Evolutionary conservation across 495 filamentous ascomycete genomes (phyloP).

Genomic region (Xylaria intraflava): DNA sequence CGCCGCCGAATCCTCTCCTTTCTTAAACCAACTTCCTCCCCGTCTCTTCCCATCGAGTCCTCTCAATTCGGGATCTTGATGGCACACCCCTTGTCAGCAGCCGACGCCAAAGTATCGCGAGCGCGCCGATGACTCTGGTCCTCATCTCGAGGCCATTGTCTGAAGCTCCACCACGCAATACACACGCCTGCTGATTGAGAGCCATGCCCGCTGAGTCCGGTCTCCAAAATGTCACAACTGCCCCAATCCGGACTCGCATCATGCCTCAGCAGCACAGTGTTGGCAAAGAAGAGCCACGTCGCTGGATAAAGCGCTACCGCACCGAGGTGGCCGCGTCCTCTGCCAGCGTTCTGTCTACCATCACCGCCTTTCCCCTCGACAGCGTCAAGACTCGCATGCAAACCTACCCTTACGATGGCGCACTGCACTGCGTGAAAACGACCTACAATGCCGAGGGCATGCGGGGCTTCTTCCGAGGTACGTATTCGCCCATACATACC

Average conservation of each 20-base stretch:
- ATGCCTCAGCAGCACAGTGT: conserved; percentile 38
- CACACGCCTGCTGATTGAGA: conserved; percentile 23
- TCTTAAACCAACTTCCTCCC: conserved; percentile 3
- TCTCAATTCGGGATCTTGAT: conserved; percentile 46
- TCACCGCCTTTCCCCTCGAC: conserved; percentile 71
- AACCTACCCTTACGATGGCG: conserved; percentile 66
- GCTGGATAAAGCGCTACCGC: conserved; percentile 65
- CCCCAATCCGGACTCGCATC: conserved; percentile 34
- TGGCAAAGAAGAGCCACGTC: conserved; percentile 43
- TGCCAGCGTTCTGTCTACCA: conserved; percentile 66
- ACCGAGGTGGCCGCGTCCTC: conserved; percentile 72
- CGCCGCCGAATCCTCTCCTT: conserved; percentile 5
- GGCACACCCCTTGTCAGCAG: conserved; percentile 51
- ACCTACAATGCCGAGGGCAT: conserved; percentile 68
- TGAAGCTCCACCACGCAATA: conserved; percentile 33
- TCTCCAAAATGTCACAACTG: conserved; percentile 35
- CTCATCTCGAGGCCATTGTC: conserved; percentile 41
- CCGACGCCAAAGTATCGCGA: conserved; percentile 48
- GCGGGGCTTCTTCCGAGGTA: conserved; percentile 73
- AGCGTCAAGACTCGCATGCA: conserved; percentile 85
- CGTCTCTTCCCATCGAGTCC: conserved; percentile 21
- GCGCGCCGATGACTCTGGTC: conserved; percentile 52
- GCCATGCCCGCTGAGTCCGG: conserved; percentile 47
- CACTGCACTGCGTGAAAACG: conserved; percentile 60
- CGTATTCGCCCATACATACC: conserved; percentile 13